Evolutionary conservation across 345 rosid species (phyloP).

Genomic region (Heritiera littoralis): DNA sequence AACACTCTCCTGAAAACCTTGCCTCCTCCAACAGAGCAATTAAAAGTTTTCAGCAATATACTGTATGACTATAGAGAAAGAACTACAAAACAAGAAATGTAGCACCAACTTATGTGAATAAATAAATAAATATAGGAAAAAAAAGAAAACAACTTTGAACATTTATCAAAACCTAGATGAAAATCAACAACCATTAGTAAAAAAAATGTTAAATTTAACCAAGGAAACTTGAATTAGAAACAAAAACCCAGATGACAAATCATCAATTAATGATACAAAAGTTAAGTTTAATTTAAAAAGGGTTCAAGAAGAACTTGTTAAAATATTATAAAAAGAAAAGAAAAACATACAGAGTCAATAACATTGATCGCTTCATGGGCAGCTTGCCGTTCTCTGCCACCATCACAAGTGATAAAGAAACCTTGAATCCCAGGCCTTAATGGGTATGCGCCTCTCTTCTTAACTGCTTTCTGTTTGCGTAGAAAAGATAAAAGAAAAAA

Average conservation of each 20-base stretch:
- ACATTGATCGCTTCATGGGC: slow-evolving; percentile 78
- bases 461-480: slow-evolving; percentile 64
- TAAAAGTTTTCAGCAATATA: not conserved
- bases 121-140: not conserved
- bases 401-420: slow-evolving; percentile 90
- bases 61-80: not conserved
- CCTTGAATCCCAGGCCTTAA: slow-evolving; percentile 84
- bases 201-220: not conserved
- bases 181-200: not conserved
- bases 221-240: slow-evolving; percentile 10
- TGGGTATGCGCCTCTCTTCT: slow-evolving; percentile 86
- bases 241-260: slow-evolving; percentile 20
- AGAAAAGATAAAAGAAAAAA: not conserved
- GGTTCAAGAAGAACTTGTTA: not conserved
- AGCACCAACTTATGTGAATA: not conserved
- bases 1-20: not conserved
- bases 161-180: not conserved
- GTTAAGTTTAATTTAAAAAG: not conserved
- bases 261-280: not conserved
- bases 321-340: not conserved
- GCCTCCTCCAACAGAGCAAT: not conserved
- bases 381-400: slow-evolving; percentile 90
- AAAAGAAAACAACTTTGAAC: not conserved
- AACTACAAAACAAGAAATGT: not conserved
- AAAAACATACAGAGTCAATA: slow-evolving; percentile 69